Base-by-base conservation (phyloP, 225 moss, liverwort and hornwort genomes). In the Physcomitrellopsis africana region DNA sequence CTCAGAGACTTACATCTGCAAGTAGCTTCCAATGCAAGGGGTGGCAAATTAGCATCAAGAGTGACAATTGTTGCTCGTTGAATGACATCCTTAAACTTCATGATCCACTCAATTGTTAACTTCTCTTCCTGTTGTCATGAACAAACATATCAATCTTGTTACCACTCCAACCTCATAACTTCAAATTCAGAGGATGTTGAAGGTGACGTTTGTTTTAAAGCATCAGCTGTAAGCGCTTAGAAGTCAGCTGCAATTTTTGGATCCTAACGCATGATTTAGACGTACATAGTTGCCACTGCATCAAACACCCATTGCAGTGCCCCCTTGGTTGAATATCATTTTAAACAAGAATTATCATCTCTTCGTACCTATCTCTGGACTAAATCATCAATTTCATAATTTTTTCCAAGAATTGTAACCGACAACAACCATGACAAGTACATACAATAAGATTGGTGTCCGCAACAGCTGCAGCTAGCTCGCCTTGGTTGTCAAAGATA, bases 401-500 rank as follows among this genome's bases (percentile, higher is more conserved):
- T 19, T 29, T 43, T 26, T 59, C 51, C 14, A 22, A 44, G 52
- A 67, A 60, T 23, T 63, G 48, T 37, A 37, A 37, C 32, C 4
- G 32, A 11, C 11, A 51, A 63, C 15, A 41, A 73, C 8, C 9
- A 26, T 7, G 32, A 57, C 44, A 74, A 68, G 62, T 42, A 76
- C 83, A 85, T 82, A 94, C 96, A 49, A 97, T 83, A 51, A 91
- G 85, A 69, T 71, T 69, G 26, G 91, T 91, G 78, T 97, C 91
- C 7, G 94, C 94, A 73, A 97, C 90, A 73, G 92, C 92, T 60
- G 89, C 90, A 79, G 87, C 85, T 70, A 96, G 51, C 82, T 99
- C 99, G 70, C 99, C 95, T 52, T 79, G 83, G 76, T 72, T 86
- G 79, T 99, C 99, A 86, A 92, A 93, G 54, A 99, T 92, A 26